These are phyloP conservation scores for Schizochytrium sp. DNA, from an alignment of 108 stramenopile species.

Conservation along the genomic window DNA sequence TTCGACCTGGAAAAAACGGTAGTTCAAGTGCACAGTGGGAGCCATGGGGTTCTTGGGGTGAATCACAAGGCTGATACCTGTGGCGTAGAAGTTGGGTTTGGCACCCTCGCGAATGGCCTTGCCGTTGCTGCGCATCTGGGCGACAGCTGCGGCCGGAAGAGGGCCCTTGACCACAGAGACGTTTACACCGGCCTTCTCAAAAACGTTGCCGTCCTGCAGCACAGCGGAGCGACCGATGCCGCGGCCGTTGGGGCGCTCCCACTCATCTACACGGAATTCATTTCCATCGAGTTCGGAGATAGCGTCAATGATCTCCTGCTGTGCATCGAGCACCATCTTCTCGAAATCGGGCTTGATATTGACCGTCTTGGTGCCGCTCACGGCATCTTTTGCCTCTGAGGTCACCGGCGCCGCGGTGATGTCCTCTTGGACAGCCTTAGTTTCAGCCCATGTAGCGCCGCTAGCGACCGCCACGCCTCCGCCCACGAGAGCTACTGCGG, in stretches of 20 bases:
- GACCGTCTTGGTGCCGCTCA: not conserved
- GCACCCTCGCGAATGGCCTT: not conserved
- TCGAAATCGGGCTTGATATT: constrained; percentile 56
- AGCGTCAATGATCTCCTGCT: constrained; percentile 63
- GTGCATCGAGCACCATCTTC: constrained; percentile 38
- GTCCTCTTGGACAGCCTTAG: not conserved
- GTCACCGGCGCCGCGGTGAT: not conserved
- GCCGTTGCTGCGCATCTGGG: constrained; percentile 59
- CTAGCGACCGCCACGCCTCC: no score
- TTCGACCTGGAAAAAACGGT: constrained; percentile 92
- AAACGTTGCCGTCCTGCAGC: constrained; percentile 90
- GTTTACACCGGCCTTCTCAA: constrained; percentile 98
- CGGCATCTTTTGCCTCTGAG: not conserved
- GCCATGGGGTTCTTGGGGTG: constrained; percentile 91
- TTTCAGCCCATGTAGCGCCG: no score
- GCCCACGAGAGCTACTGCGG: no score
- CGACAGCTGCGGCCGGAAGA: constrained; percentile 60
- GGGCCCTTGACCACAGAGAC: constrained; percentile 94
- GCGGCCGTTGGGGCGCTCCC: constrained; percentile 92
- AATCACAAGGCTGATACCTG: constrained; percentile 95
- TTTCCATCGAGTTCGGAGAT: constrained; percentile 47
- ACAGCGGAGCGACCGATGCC: constrained; percentile 94
- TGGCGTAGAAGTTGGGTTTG: constrained; percentile 94
- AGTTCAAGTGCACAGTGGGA: constrained; percentile 99
- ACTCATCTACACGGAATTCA: constrained; percentile 80